Evolutionary conservation across 805 yeast species (phyloP).

Genomic region (Candida succiphila): DNA sequence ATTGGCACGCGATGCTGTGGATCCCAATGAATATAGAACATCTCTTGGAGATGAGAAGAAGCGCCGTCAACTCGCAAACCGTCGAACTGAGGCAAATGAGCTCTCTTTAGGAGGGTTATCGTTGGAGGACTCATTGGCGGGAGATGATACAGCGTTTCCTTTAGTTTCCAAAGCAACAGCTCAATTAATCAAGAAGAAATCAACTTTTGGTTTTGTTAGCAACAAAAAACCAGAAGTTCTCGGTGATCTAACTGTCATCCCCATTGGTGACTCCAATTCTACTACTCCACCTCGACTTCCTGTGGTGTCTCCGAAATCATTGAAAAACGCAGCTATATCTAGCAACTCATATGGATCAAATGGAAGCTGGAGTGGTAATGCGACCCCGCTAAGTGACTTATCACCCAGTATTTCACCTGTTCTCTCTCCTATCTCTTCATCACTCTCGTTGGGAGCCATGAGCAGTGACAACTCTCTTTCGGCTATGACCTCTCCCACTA

Average conservation of each 20-base stretch:
- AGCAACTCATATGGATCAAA: neutral
- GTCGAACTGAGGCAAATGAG: no score
- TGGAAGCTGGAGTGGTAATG: no score
- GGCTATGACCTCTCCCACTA: neutral
- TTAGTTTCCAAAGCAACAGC: slow-evolving; percentile 1
- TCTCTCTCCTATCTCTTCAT: slow-evolving; percentile 2
- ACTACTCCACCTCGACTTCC: slow-evolving; percentile 6
- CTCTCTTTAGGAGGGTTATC: no score
- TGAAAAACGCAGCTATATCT: neutral
- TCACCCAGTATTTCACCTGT: slow-evolving; percentile 3
- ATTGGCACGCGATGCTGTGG: slow-evolving; percentile 8
- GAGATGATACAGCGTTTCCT: no score
- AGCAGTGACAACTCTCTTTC: slow-evolving; percentile 1
- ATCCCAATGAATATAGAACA: slow-evolving; percentile 6
- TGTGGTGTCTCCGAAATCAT: slow-evolving; percentile 8
- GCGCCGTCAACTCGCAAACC: no score
- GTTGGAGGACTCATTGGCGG: no score
- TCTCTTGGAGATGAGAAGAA: slow-evolving; percentile 6
- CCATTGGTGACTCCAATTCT: slow-evolving; percentile 2
- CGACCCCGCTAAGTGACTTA: slow-evolving; percentile 2
- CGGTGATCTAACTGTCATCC: slow-evolving; percentile 5
- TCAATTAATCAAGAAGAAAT: slow-evolving; percentile 9
- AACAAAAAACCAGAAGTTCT: slow-evolving; percentile 6
- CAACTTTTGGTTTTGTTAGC: slow-evolving; percentile 8
- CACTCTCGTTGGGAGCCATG: neutral